Base-by-base conservation (phyloP, 768 basidiomycete genomes). In the Lactarius trivialis region DNA sequence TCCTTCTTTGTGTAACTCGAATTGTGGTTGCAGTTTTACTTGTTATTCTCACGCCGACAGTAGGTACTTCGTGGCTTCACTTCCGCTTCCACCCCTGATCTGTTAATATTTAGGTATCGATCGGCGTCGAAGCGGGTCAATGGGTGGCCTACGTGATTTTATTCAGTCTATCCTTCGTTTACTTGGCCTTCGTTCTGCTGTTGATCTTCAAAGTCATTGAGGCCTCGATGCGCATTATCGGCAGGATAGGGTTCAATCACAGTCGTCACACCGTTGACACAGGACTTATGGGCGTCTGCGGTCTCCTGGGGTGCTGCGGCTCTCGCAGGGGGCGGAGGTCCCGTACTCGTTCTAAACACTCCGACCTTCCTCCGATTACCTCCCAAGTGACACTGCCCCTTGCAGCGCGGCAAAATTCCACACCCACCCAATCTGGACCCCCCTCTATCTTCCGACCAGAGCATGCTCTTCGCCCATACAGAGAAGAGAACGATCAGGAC, bases 71-170 rank as follows among this genome's bases (percentile, higher is more conserved):
- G n/a, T 3, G 15, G 3, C 1, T 15, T 3, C 21, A 19, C 17
- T 11, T 52, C 26, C 11, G 49, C 41, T 55, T 63, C 56, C 34
- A 58, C 37, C 14, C 36, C 58, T 65, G 30, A 48, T 54, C 33
- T 66, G 50, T 60, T 30, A 45, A 54, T 59, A 41, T 53, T 21
- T 68, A 98, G 94, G 89, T 98, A 55, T 86, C 85, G 52, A 86
- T 98, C 64, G 91, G 90, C 36, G 69, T 79, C 55, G 85, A 88
- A 28, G 86, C 94, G 19, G 84, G 84, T 19, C 89, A 90, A 58
- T 99, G 96, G 97, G 86, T 99, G 17, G 86, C 94, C 14, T 98
- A 96, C 73, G 91, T 92, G 68, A 87, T 98, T 61, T 79, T 98
- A 62, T 77, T 94, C 68, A 88, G 97, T 55, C 77, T 91, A 32